Evolutionary conservation across 2,329 filamentous ascomycete species (phyloP).

Genomic region (Penicillium brasilianum): DNA sequence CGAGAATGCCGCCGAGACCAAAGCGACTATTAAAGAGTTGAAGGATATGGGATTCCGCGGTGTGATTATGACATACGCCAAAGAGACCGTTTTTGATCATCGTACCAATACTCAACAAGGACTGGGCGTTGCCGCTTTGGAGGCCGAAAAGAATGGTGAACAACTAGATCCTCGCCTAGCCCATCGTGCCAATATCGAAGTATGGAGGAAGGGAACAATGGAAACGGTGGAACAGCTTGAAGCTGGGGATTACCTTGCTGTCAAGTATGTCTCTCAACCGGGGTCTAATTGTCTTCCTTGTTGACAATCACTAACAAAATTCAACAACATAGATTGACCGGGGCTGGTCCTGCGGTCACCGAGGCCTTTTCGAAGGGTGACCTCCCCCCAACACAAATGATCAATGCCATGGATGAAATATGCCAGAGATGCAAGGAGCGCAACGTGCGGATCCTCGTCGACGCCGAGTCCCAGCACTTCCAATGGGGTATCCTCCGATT

Average conservation of each 20-base stretch:
- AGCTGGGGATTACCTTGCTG: conserved; percentile 65
- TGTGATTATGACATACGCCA: conserved; percentile 82
- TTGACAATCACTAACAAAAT: not conserved
- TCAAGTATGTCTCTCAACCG: conserved; percentile 54
- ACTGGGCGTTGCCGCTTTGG: conserved; percentile 24
- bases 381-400: conserved; percentile 68
- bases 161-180: not conserved
- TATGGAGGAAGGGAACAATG: conserved; percentile 76
- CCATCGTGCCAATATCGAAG: conserved; percentile 41
- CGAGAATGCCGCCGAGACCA: conserved; percentile 71
- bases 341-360: conserved; percentile 75
- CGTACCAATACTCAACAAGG: conserved; percentile 32
- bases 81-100: conserved; percentile 71
- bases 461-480: conserved; percentile 81
- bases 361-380: conserved; percentile 64
- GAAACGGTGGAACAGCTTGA: conserved; percentile 64
- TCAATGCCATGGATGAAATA: conserved; percentile 72
- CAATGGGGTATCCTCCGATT: conserved; percentile 82
- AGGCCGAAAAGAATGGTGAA: conserved; percentile 19
- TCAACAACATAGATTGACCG: conserved; percentile 64
- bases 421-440: conserved; percentile 63
- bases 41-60: conserved; percentile 79
- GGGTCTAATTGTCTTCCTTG: not conserved
- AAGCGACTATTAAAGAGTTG: conserved; percentile 65
- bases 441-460: conserved; percentile 76